Evolutionary conservation across 257 asterid genomes (phyloP), one percentile per base, ranked within the genome.

Genomic region (Forsythia suspensa): DNA sequence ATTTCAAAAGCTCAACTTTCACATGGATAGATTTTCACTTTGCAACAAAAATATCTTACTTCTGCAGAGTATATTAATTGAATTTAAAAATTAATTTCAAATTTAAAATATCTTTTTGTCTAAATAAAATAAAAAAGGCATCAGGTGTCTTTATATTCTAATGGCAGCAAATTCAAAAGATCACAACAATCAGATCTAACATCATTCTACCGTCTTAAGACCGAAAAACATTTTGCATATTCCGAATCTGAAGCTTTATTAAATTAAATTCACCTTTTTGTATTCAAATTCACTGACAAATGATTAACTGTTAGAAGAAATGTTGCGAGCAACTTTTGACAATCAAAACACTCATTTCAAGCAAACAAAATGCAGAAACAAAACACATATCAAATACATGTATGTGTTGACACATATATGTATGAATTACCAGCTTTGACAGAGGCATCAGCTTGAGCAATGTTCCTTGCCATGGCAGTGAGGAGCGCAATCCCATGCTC

Each of bases 401-500:
- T 34, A 18, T 37, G 38, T 11, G 5, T 4, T 34, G 55, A 65
- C 5, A 10, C 40, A 18, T 52, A n/a, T 21, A 10, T 21, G 75
- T 5, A 55, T 1, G 10, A 79, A 82, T 74, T 52, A 91, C 96
- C 93, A 82, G 96, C 85, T 79, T 91, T 91, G 5, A 86, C 76
- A 24, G 92, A 87, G 20, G 96, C 93, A 79, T 91, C 92, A 76
- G 96, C 89, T 80, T 87, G 93, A 41, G 92, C 96, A 66, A 91
- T 63, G 55, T 91, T 91, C 36, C 96, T 81, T 15, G 93, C 83
- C 96, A 89, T 91, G 20, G 89, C 92, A 29, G 93, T 80, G 41
- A 91, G 84, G 46, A 91, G 87, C 0, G 96, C 93, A 70, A 91
- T 87, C 18, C 90, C 96, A 74, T 91, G 96, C 82, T 91, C 96